Conservation (phyloP, 352 stramenopile genomes). For the Globisporangium solare region DNA sequence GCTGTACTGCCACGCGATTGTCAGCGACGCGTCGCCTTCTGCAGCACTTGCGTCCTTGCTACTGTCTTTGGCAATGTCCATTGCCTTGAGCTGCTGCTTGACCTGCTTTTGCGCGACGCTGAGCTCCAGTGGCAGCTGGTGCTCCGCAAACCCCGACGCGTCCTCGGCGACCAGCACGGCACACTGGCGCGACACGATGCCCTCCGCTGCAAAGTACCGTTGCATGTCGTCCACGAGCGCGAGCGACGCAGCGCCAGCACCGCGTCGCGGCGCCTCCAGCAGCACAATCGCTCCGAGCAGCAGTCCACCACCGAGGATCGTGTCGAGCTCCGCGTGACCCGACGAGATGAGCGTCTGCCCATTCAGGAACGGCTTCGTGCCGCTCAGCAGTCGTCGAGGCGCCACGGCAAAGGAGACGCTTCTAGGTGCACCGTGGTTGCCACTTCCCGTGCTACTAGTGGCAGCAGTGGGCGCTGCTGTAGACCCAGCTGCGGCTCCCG, state of each 20-base stretch:
- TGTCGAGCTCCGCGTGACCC: slow-evolving; percentile 47
- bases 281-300: slow-evolving; percentile 46
- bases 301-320: slow-evolving; percentile 47
- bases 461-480: not conserved
- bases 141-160: slow-evolving; percentile 25
- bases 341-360: slow-evolving; percentile 55
- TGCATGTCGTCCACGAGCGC: slow-evolving; percentile 44
- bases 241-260: slow-evolving; percentile 16
- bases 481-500: not conserved
- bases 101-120: slow-evolving; percentile 63
- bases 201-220: slow-evolving; percentile 63
- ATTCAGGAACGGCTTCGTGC: slow-evolving; percentile 67
- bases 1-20: slow-evolving; percentile 75
- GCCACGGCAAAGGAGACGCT: not conserved
- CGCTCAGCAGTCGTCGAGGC: slow-evolving; percentile 16
- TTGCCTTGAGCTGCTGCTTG: slow-evolving; percentile 40
- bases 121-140: slow-evolving; percentile 53
- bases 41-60: slow-evolving; percentile 1
- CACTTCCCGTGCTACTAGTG: not conserved
- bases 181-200: slow-evolving; percentile 38
- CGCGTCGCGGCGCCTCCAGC: slow-evolving; percentile 33
- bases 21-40: slow-evolving; percentile 24
- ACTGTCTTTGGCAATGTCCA: slow-evolving; percentile 7
- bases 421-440: not conserved
- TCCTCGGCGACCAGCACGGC: slow-evolving; percentile 34